Conservation (phyloP, 257 asterid species). For the Paulownia fortunei region DNA sequence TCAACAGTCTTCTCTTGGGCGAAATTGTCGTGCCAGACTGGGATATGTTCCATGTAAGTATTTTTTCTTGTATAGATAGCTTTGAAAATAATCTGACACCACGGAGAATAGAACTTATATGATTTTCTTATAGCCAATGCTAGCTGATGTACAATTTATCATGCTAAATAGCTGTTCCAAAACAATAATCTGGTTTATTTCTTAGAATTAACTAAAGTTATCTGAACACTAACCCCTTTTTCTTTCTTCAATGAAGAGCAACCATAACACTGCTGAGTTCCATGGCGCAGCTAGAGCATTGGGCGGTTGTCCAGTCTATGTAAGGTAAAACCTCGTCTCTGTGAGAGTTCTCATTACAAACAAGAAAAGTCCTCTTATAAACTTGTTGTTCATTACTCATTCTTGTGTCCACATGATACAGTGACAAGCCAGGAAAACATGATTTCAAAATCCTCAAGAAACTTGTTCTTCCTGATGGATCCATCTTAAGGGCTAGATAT, state of each 20-base stretch:
- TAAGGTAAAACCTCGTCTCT: conserved; percentile 37
- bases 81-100: background rate
- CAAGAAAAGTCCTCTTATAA: background rate
- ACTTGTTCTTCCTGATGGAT: conserved; percentile 63
- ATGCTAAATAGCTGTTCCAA: no score
- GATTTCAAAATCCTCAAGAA: conserved; percentile 61
- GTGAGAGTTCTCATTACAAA: background rate
- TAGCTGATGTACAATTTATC: background rate
- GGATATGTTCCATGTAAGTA: conserved; percentile 62
- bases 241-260: conserved; percentile 39
- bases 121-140: no score
- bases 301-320: conserved; percentile 67
- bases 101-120: background rate
- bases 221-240: background rate
- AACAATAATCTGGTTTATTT: background rate
- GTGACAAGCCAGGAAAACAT: conserved; percentile 55
- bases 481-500: conserved; percentile 57
- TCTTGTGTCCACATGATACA: background rate
- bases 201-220: background rate
- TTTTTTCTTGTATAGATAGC: background rate
- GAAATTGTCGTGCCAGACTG: conserved; percentile 58
- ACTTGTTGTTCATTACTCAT: background rate
- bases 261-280: conserved; percentile 53
- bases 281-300: conserved; percentile 61
- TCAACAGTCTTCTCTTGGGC: conserved; percentile 53